These are phyloP conservation scores for Coniosporium uncinatum DNA, from an alignment of 2,329 filamentous ascomycete species.

Conservation along the genomic window DNA sequence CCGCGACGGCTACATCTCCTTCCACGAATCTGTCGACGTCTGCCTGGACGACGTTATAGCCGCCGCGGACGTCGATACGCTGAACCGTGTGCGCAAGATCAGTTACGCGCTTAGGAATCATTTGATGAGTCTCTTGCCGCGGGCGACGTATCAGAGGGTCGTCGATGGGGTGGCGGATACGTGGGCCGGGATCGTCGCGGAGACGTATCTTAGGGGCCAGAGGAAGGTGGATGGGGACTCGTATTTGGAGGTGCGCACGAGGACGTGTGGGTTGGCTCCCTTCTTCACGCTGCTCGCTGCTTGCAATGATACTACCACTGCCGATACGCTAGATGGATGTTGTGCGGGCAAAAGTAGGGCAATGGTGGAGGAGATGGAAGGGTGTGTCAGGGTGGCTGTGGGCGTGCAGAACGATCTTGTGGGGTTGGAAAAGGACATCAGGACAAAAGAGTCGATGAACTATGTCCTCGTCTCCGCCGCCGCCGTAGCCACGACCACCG, in stretches of 20 bases:
- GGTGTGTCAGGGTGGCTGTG: slow-evolving; percentile 5
- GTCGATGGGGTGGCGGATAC: neutral
- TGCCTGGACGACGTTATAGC: neutral
- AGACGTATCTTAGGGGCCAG: neutral
- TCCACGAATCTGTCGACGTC: neutral
- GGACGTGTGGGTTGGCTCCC: slow-evolving; percentile 1
- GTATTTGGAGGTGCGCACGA: slow-evolving; percentile 1
- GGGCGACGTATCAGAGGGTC: neutral
- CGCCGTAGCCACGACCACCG: too few species aligned
- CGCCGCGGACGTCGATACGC: too few species aligned
- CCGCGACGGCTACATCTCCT: neutral
- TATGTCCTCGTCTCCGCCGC: slow-evolving; percentile 5
- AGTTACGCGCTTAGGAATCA: neutral
- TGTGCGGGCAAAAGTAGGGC: neutral
- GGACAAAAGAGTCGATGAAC: slow-evolving; percentile 3
- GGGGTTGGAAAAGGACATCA: slow-evolving; percentile 7
- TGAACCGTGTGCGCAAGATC: neutral
- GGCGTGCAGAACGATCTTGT: slow-evolving; percentile 9
- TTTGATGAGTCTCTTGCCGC: neutral
- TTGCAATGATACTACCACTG: neutral
- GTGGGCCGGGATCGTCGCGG: neutral
- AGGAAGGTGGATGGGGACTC: neutral
- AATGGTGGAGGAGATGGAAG: neutral
- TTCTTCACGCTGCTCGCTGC: neutral
- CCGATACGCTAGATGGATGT: neutral